These are phyloP conservation scores for Lophiostoma macrostomum DNA, from an alignment of 495 filamentous ascomycete genomes.

Conservation along the genomic window DNA sequence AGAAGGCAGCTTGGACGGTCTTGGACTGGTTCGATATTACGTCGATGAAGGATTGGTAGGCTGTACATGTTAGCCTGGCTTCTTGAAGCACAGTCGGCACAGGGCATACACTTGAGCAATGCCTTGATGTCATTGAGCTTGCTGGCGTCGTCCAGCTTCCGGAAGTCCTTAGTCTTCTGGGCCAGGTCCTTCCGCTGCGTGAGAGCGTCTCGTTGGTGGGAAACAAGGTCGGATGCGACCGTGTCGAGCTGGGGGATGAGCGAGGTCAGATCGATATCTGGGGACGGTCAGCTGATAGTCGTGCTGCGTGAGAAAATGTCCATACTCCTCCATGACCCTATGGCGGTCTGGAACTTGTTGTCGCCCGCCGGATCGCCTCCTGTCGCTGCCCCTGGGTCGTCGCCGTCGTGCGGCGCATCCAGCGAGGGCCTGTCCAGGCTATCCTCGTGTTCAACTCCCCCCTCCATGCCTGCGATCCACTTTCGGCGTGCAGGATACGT, in stretches of 20 bases:
- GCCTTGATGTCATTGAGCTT: slow-evolving; percentile 87
- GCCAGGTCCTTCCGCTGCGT: slow-evolving; percentile 94
- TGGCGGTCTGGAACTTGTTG: slow-evolving; percentile 93
- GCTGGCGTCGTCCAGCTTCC: slow-evolving; percentile 86
- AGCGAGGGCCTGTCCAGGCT: slow-evolving; percentile 19
- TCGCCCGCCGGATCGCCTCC: slow-evolving; percentile 42
- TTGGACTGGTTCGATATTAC: slow-evolving; percentile 92
- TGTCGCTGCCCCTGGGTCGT: neutral
- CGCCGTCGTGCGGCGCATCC: slow-evolving; percentile 21
- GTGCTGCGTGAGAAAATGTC: neutral
- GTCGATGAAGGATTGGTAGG: slow-evolving; percentile 97
- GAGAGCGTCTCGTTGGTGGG: slow-evolving; percentile 85
- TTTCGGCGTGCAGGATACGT: neutral
- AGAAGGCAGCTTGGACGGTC: slow-evolving; percentile 81
- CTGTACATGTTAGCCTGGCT: slow-evolving; percentile 45
- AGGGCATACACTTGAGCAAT: slow-evolving; percentile 69
- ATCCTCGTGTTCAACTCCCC: slow-evolving; percentile 20
- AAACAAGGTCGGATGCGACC: slow-evolving; percentile 87
- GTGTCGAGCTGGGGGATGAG: slow-evolving; percentile 86
- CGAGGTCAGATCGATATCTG: slow-evolving; percentile 84
- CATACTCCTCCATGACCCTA: slow-evolving; percentile 94
- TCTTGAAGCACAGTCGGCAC: neutral
- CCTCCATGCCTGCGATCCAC: slow-evolving; percentile 22
- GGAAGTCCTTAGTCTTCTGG: slow-evolving; percentile 97
- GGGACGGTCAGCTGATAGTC: neutral